Conservation (phyloP, 2,329 filamentous ascomycete genomes). For the Sporothrix euskadiensis region DNA sequence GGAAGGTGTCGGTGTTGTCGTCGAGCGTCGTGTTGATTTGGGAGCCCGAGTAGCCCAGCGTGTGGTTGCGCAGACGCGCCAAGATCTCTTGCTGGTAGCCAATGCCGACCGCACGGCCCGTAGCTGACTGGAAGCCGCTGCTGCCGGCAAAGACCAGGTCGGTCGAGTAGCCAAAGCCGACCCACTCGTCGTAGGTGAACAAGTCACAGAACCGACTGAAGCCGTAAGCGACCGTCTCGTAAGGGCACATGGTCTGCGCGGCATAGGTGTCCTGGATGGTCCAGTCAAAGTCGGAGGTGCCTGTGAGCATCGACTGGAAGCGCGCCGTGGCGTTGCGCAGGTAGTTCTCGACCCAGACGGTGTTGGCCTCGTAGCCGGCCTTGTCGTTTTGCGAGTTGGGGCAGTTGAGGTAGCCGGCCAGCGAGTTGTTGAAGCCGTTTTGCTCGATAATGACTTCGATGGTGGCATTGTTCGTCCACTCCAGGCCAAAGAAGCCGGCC, state of each 20-base stretch:
- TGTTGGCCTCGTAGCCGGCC: slow-evolving; percentile 55
- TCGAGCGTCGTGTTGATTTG: slow-evolving; percentile 71
- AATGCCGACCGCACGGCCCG: slow-evolving; percentile 70
- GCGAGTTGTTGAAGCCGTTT: slow-evolving; percentile 65
- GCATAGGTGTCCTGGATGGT: slow-evolving; percentile 64
- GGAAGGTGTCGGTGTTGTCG: slow-evolving; percentile 67
- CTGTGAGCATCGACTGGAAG: slow-evolving; percentile 53
- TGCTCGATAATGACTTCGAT: slow-evolving; percentile 72
- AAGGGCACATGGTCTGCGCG: slow-evolving; percentile 71
- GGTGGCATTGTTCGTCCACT: slow-evolving; percentile 71
- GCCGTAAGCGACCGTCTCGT: slow-evolving; percentile 75
- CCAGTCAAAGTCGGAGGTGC: slow-evolving; percentile 58
- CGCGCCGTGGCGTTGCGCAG: slow-evolving; percentile 63
- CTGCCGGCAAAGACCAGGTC: slow-evolving; percentile 66
- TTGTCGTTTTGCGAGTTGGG: slow-evolving; percentile 58
- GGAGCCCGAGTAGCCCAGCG: slow-evolving; percentile 57
- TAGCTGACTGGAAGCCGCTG: slow-evolving; percentile 63
- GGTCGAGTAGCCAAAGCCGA: slow-evolving; percentile 68
- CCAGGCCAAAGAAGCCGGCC: slow-evolving; percentile 74
- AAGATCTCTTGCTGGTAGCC: slow-evolving; percentile 73
- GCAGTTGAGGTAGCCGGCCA: slow-evolving; percentile 68
- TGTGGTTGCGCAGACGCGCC: slow-evolving; percentile 68
- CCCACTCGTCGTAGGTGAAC: slow-evolving; percentile 75
- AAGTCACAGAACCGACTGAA: slow-evolving; percentile 73
- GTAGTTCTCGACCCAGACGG: slow-evolving; percentile 64